Evolutionary conservation across 139 green algal species (phyloP).

Genomic region (Cymbomonas tetramitiformis): DNA sequence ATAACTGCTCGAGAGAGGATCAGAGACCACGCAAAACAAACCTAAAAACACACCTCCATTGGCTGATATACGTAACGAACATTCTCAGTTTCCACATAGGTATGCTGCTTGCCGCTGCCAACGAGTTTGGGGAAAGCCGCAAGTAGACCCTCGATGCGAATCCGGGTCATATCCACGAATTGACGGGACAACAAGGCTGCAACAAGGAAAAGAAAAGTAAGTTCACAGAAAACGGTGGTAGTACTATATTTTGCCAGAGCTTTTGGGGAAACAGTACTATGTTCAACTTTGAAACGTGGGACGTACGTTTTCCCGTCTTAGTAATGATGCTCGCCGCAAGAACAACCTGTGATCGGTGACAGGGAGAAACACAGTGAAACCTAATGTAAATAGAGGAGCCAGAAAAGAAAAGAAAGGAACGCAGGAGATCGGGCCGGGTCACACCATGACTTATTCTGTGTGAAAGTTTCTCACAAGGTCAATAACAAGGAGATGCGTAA

Average conservation of each 20-base stretch:
- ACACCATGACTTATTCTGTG: too few species aligned
- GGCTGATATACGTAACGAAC: slow-evolving; percentile 98
- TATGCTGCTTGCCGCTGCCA: slow-evolving; percentile 88
- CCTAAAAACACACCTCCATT: too few species aligned
- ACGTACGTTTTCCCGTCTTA: slow-evolving; percentile 77
- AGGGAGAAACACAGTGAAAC: too few species aligned
- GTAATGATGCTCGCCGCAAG: slow-evolving; percentile 72
- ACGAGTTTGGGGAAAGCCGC: slow-evolving; percentile 97
- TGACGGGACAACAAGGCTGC: slow-evolving; percentile 90
- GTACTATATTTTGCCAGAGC: background rate
- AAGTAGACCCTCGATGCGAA: slow-evolving; percentile 92
- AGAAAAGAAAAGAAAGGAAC: too few species aligned
- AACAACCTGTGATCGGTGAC: slow-evolving; percentile 75
- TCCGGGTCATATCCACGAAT: slow-evolving; percentile 93
- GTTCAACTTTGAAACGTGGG: background rate
- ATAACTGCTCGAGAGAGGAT: too few species aligned
- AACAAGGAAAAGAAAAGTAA: slow-evolving; percentile 13
- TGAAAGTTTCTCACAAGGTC: too few species aligned
- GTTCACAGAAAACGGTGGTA: background rate
- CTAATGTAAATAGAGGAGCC: too few species aligned
- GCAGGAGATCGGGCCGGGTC: too few species aligned
- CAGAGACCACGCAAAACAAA: too few species aligned
- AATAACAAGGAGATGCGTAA: too few species aligned
- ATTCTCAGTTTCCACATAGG: slow-evolving; percentile 96
- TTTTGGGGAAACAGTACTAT: background rate